These are phyloP conservation scores for Pythium phragmitis DNA, from an alignment of 352 stramenopile genomes.

Conservation along the genomic window DNA sequence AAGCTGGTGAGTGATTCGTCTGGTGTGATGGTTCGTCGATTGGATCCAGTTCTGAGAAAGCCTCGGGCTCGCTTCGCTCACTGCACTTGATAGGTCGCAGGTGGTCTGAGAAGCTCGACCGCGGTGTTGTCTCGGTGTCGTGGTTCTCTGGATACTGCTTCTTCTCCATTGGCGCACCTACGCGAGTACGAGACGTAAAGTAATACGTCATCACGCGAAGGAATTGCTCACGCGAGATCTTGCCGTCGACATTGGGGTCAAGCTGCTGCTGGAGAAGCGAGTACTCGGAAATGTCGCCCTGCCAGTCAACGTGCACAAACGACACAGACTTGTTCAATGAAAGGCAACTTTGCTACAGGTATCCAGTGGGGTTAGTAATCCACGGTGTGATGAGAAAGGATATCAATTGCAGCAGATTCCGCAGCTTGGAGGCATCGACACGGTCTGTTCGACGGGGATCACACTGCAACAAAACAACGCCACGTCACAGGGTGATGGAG, in stretches of 20 bases:
- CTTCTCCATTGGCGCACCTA: not conserved
- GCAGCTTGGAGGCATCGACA: constrained; percentile 47
- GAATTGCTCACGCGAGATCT: constrained; percentile 41
- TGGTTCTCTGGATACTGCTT: not conserved
- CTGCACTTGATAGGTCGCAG: not conserved
- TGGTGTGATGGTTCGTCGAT: constrained; percentile 4
- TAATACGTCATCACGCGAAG: constrained; percentile 43
- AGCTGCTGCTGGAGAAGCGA: constrained; percentile 53
- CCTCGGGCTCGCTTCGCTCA: constrained; percentile 16
- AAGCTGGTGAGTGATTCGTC: not conserved
- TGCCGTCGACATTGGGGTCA: constrained; percentile 40
- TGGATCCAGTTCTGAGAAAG: constrained; percentile 10
- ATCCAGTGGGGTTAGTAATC: not conserved
- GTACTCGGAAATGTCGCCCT: constrained; percentile 40
- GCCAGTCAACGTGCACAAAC: constrained; percentile 47
- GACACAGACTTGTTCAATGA: constrained; percentile 15
- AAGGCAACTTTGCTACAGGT: constrained; percentile 1
- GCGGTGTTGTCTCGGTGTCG: constrained; percentile 5
- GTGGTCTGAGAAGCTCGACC: constrained; percentile 14
- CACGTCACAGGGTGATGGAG: not conserved
- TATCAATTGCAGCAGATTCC: constrained; percentile 53
- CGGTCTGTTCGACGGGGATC: constrained; percentile 41
- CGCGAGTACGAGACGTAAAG: constrained; percentile 24
- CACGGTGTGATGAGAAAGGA: constrained; percentile 29
- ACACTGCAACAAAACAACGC: constrained; percentile 28